Percentiles rank a stretch among this genome's conserved stretches.
Conservation (phyloP, 371 early-diverging fungal species). For the Mortierella sp. region DNA sequence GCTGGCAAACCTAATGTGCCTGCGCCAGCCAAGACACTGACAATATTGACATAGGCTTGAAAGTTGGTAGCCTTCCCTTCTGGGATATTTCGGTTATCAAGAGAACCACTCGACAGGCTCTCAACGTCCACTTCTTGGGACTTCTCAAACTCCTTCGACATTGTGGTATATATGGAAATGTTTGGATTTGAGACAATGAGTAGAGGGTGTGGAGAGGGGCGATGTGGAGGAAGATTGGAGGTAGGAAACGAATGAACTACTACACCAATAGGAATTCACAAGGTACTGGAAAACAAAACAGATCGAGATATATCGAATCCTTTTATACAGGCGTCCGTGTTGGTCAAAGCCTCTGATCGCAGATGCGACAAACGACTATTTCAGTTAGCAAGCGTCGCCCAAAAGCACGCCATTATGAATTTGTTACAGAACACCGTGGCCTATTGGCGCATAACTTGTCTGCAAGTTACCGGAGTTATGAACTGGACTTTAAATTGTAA, state of each 20-base stretch:
- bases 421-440: background rate
- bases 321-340: slow-evolving; percentile 1
- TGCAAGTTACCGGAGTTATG: background rate
- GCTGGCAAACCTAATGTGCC: slow-evolving; percentile 89
- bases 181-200: background rate
- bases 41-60: slow-evolving; percentile 72
- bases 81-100: slow-evolving; percentile 28
- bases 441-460: background rate
- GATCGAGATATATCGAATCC: background rate
- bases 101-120: slow-evolving; percentile 41
- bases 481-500: background rate
- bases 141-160: slow-evolving; percentile 22
- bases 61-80: slow-evolving; percentile 57
- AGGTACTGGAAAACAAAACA: background rate
- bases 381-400: background rate
- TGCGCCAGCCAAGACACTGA: slow-evolving; percentile 88
- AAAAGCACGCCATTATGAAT: slow-evolving; percentile 6
- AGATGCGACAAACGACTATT: background rate
- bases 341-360: background rate
- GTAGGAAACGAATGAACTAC: background rate
- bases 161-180: background rate
- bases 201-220: background rate
- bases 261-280: background rate
- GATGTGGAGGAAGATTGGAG: background rate
- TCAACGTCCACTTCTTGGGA: slow-evolving; percentile 34